Conservation (phyloP, 2,329 filamentous ascomycete species). For the Colletotrichum liaoningense region DNA sequence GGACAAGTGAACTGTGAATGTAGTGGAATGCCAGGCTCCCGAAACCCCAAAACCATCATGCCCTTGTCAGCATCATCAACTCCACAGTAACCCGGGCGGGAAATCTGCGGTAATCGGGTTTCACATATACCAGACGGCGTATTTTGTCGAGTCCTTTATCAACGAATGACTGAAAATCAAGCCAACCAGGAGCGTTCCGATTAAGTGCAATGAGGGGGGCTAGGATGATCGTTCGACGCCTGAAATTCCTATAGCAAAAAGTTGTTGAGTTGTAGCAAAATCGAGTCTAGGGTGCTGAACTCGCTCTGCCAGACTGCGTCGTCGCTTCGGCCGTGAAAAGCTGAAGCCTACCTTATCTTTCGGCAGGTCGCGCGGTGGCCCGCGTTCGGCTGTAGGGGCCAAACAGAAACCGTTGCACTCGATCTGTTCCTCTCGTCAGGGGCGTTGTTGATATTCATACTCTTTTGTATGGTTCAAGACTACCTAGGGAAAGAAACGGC, state of each 20-base stretch:
- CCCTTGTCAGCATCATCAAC: not conserved
- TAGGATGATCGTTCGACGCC: not conserved
- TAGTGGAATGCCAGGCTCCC: not conserved
- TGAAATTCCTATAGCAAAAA: not conserved
- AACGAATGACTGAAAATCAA: not conserved
- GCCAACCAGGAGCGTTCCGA: not conserved
- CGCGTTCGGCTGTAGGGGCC: not conserved
- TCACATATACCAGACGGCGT: slow-evolving; percentile 28
- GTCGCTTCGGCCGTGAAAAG: not conserved
- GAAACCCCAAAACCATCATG: not conserved
- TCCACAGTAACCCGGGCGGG: slow-evolving; percentile 22
- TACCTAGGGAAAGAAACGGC: not conserved
- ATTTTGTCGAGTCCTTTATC: not conserved
- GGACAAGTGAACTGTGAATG: not conserved
- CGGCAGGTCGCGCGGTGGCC: not conserved
- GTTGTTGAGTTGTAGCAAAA: not conserved
- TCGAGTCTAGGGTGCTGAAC: not conserved
- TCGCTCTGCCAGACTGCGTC: not conserved
- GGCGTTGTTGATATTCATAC: not conserved
- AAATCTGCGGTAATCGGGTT: slow-evolving; percentile 33
- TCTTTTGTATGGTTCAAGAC: not conserved
- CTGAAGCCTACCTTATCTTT: not conserved
- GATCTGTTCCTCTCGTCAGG: not conserved
- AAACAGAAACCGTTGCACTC: not conserved
- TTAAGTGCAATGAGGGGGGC: not conserved